Evolutionary conservation across 768 basidiomycete genomes (phyloP).

Genomic region (Suillus sp.): DNA sequence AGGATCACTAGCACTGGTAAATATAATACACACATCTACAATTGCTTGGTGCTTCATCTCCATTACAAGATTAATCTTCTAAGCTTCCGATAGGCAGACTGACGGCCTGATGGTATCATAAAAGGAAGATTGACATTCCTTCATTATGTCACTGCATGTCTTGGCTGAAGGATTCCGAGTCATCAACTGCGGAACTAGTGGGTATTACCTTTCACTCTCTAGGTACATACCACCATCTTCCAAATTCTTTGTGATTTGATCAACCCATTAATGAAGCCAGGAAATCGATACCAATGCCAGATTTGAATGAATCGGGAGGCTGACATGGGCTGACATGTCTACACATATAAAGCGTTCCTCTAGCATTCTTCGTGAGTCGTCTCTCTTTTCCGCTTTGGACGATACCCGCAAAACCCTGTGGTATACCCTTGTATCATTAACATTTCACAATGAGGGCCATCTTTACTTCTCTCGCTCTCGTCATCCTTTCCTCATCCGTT

Average conservation of each 20-base stretch:
- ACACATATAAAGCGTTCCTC: not conserved
- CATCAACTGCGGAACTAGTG: not conserved
- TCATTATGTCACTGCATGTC: not conserved
- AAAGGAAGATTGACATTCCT: not conserved
- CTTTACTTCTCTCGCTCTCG: not conserved
- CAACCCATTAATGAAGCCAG: not conserved
- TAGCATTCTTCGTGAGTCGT: not conserved
- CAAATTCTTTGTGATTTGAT: not conserved
- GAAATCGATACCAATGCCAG: not conserved
- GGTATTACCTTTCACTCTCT: not conserved
- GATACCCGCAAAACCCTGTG: not conserved
- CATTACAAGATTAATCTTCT: not conserved
- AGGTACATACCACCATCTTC: not conserved
- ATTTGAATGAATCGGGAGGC: not conserved
- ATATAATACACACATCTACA: not conserved
- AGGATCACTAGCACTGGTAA: not conserved
- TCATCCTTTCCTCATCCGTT: not conserved
- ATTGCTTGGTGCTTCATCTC: not conserved
- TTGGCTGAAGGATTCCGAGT: not conserved
- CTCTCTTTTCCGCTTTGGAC: not conserved
- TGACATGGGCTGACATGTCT: slow-evolving; percentile 5
- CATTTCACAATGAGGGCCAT: not conserved
- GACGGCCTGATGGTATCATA: not conserved
- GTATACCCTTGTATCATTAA: not conserved
- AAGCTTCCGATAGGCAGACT: not conserved